phyloP scores from a whole-genome alignment of 1,284 basidiomycete species.

The Pholiota adiposa region DNA sequence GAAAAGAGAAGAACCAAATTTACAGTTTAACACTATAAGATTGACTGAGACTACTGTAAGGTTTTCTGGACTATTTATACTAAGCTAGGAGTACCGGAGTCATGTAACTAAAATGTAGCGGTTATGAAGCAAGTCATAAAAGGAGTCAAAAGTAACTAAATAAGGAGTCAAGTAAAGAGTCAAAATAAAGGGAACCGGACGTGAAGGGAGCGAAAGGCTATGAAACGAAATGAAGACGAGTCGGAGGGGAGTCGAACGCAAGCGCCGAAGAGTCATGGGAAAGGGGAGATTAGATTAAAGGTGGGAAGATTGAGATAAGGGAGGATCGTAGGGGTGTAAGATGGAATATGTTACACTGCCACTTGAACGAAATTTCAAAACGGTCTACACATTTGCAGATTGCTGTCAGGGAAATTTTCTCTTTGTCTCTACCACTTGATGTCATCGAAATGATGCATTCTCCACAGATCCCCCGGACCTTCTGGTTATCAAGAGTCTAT shows the following conservation, averaged over 20 bases:
- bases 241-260: neutral
- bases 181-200: neutral
- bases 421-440: too few relatives aligned
- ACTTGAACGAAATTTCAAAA: too few relatives aligned
- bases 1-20: neutral
- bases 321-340: neutral
- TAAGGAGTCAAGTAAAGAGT: neutral
- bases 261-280: neutral
- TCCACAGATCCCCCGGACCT: too few relatives aligned
- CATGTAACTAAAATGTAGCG: neutral
- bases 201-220: neutral
- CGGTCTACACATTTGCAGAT: too few relatives aligned
- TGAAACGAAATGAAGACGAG: neutral
- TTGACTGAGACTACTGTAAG: neutral
- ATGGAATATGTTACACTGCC: neutral
- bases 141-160: too few relatives aligned
- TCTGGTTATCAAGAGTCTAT: too few relatives aligned
- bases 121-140: too few relatives aligned
- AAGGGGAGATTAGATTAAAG: neutral
- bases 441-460: too few relatives aligned
- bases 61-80: neutral
- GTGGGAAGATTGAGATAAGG: neutral
- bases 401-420: too few relatives aligned
- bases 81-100: neutral
- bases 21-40: neutral